A percentile compares a stretch with the other conserved stretches of the same genome.
phyloP scores from a whole-genome alignment of 768 basidiomycete species.

The Cantharellus cinnabarinus region DNA sequence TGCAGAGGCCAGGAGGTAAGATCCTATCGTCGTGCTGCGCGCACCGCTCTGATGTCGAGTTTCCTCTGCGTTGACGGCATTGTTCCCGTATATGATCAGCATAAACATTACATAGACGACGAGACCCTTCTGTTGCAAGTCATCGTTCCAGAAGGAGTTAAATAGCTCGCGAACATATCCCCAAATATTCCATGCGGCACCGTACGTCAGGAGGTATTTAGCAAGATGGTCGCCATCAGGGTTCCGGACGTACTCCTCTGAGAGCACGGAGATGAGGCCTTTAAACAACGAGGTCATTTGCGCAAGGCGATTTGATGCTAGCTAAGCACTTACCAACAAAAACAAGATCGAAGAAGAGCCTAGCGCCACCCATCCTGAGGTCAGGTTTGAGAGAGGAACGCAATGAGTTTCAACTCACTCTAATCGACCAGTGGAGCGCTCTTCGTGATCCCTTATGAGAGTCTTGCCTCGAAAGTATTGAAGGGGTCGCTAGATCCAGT shows the following conservation, averaged over 20 bases:
- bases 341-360: constrained; percentile 4
- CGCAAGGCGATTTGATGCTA: neutral
- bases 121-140: neutral
- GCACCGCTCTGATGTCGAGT: neutral
- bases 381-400: neutral
- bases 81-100: constrained; percentile 3
- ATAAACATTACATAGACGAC: constrained; percentile 1
- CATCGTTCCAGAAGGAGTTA: constrained; percentile 3
- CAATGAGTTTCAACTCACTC: neutral
- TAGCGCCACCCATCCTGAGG: neutral
- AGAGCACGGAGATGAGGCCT: constrained; percentile 1
- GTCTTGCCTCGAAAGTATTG: constrained; percentile 10
- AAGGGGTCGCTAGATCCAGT: neutral
- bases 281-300: neutral
- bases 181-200: constrained; percentile 1
- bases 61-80: neutral
- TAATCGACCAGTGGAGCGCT: neutral
- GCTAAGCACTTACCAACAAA: neutral
- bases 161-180: constrained; percentile 3
- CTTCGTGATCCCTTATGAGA: constrained; percentile 12
- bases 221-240: constrained; percentile 2
- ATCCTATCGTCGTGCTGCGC: neutral
- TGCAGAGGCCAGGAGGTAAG: neutral
- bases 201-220: constrained; percentile 1
- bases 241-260: constrained; percentile 1